A percentile compares a stretch with the other conserved stretches of the same genome.
phyloP scores from a whole-genome alignment of 1,139 yeast genomes.

The Blastobotrys malaysiensis region DNA sequence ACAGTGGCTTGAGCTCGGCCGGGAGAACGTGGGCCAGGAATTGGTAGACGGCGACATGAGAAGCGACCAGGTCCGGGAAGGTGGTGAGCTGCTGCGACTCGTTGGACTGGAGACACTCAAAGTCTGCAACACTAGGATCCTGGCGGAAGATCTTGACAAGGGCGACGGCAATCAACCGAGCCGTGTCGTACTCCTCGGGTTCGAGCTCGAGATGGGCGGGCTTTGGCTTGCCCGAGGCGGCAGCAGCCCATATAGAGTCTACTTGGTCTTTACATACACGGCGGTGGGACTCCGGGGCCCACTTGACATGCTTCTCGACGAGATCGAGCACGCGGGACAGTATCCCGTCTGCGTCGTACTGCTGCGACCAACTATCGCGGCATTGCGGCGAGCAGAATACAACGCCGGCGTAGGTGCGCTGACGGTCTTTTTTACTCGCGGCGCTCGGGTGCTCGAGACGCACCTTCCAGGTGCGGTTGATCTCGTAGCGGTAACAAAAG shows the following conservation, averaged over 20 bases:
- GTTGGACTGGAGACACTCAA: constrained; percentile 49
- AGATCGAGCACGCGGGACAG: constrained; percentile 29
- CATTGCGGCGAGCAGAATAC: constrained; percentile 54
- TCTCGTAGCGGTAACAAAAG: constrained; percentile 47
- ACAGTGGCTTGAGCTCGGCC: constrained; percentile 32
- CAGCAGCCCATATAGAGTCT: not conserved
- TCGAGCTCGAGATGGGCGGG: constrained; percentile 28
- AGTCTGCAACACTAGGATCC: constrained; percentile 23
- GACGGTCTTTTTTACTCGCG: constrained; percentile 12
- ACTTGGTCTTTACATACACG: constrained; percentile 1
- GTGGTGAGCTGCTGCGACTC: constrained; percentile 45
- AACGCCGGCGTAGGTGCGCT: constrained; percentile 41
- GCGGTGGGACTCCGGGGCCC: constrained; percentile 2
- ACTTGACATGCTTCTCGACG: constrained; percentile 23
- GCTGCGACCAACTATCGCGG: constrained; percentile 32
- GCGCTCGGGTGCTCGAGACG: constrained; percentile 15
- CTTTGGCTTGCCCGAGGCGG: not conserved
- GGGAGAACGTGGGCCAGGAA: constrained; percentile 46
- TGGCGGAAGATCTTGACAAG: constrained; percentile 20
- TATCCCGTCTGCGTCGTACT: constrained; percentile 30
- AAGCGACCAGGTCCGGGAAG: constrained; percentile 47
- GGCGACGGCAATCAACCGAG: constrained; percentile 34
- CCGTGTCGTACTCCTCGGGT: constrained; percentile 39
- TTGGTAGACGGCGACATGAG: constrained; percentile 49
- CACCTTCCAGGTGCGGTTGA: constrained; percentile 45